These are phyloP conservation scores for Diaporthe capsici DNA, from an alignment of 2,329 filamentous ascomycete genomes.

Conservation along the genomic window DNA sequence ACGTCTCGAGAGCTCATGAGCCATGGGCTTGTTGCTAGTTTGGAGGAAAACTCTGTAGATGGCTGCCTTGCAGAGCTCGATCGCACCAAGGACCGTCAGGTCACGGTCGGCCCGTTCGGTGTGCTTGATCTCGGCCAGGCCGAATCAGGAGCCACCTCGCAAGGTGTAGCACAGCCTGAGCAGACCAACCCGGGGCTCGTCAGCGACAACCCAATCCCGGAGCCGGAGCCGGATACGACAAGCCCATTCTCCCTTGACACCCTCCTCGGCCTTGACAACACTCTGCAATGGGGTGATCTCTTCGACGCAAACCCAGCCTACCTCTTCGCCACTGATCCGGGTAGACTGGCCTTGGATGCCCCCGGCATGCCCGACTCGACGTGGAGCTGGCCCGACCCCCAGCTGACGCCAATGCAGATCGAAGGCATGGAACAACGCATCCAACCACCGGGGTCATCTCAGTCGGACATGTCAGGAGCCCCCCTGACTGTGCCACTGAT, in stretches of 20 bases:
- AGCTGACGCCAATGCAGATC: neutral
- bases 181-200: neutral
- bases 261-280: conserved; percentile 14
- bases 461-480: neutral
- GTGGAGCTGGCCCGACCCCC: conserved; percentile 3
- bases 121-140: conserved; percentile 5
- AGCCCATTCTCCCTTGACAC: conserved; percentile 13
- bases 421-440: neutral
- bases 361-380: neutral
- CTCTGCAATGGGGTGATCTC: conserved; percentile 5
- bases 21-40: conserved; percentile 6
- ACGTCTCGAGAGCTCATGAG: conserved; percentile 7
- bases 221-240: conserved; percentile 1
- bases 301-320: conserved; percentile 2
- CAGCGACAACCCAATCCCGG: neutral
- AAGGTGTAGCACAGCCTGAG: neutral
- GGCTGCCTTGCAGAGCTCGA: conserved; percentile 11
- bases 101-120: conserved; percentile 16
- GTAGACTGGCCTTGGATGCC: neutral
- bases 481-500: neutral
- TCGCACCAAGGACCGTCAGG: neutral
- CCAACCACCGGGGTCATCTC: neutral
- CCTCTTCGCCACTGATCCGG: neutral
- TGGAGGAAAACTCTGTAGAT: conserved; percentile 18
- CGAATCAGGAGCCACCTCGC: neutral